These are phyloP conservation scores for Rhinocladiella mackenziei DNA, from an alignment of 2,329 filamentous ascomycete genomes.

Conservation along the genomic window DNA sequence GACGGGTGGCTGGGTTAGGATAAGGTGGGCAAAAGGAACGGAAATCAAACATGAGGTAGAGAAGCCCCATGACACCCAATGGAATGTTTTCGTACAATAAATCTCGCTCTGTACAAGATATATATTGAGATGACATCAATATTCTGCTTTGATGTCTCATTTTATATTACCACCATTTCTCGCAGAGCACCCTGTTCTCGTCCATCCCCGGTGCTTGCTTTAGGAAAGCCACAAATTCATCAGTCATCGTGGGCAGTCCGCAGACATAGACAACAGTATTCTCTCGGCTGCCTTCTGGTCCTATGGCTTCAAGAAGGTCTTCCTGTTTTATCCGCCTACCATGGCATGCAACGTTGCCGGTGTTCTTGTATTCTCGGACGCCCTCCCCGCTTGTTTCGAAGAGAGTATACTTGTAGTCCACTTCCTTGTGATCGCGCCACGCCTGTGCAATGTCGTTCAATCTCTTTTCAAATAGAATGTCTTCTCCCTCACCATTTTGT, in stretches of 20 bases:
- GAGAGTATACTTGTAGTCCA: constrained; percentile 45
- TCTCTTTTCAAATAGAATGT: constrained; percentile 52
- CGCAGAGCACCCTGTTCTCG: constrained; percentile 50
- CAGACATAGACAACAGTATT: constrained; percentile 62
- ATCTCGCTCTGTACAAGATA: too few relatives aligned
- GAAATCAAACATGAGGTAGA: too few relatives aligned
- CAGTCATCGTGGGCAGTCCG: constrained; percentile 65
- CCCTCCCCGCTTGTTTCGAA: constrained; percentile 44
- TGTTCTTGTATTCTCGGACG: constrained; percentile 1
- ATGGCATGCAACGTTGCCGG: constrained; percentile 30
- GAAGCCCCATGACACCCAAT: too few relatives aligned
- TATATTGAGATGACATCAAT: too few relatives aligned
- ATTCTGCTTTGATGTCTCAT: too few relatives aligned
- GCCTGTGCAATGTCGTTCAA: constrained; percentile 43
- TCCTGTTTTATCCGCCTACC: constrained; percentile 35
- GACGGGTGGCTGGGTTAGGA: too few relatives aligned
- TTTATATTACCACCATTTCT: constrained; percentile 60
- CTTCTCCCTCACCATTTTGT: constrained; percentile 22
- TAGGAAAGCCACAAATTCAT: constrained; percentile 53
- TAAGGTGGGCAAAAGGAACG: too few relatives aligned
- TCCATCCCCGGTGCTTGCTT: constrained; percentile 42
- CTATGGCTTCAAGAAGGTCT: constrained; percentile 37
- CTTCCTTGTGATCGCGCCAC: constrained; percentile 27
- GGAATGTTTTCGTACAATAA: too few relatives aligned
- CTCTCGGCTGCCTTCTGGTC: constrained; percentile 34